Evolutionary conservation across 2,329 filamentous ascomycete species (phyloP).

Genomic region (Rutstroemia sp.): DNA sequence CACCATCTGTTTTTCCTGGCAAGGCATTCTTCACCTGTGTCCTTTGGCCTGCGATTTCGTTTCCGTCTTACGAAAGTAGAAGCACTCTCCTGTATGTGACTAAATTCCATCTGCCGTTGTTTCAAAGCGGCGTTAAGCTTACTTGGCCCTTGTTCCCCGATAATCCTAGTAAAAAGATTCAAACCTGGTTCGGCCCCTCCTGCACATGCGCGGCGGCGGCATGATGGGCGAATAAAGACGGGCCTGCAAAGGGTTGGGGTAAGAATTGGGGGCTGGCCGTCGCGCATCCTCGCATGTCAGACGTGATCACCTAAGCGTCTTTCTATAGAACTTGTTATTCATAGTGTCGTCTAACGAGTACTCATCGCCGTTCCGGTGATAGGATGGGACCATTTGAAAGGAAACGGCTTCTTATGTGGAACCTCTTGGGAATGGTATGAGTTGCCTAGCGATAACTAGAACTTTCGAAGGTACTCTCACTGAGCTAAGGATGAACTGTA

Average conservation of each 20-base stretch:
- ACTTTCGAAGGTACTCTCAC: too few species aligned
- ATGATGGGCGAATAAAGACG: not conserved
- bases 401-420: too few species aligned
- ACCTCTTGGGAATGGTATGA: too few species aligned
- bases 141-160: slow-evolving; percentile 7
- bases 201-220: slow-evolving; percentile 5
- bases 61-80: not conserved
- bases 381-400: too few species aligned
- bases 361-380: too few species aligned
- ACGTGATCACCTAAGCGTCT: not conserved
- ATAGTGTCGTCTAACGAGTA: too few species aligned
- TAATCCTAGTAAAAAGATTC: not conserved
- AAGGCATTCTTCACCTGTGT: not conserved
- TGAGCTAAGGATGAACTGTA: too few species aligned
- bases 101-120: slow-evolving; percentile 4
- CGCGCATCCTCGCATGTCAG: not conserved
- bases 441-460: too few species aligned
- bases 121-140: slow-evolving; percentile 6
- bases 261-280: not conserved
- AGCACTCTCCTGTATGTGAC: not conserved
- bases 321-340: not conserved
- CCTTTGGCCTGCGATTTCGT: not conserved
- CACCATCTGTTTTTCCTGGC: not conserved
- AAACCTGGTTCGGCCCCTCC: not conserved
- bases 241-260: not conserved